Evolutionary conservation across 805 yeast genomes (phyloP).

Genomic region (Metschnikowia baotianmanensis): DNA sequence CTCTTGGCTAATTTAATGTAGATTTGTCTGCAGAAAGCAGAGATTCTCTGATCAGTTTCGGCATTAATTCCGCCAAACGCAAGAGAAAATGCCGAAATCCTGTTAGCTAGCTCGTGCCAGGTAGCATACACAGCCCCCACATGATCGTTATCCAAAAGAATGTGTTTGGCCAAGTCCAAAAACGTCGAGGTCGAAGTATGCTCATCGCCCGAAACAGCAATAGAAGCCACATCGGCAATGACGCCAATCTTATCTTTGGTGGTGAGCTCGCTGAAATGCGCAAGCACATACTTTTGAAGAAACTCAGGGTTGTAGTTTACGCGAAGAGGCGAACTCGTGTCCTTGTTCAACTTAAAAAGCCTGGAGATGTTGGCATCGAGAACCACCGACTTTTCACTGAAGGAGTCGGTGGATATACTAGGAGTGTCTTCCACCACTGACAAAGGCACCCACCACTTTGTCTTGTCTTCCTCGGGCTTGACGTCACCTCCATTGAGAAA

Average conservation of each 20-base stretch:
- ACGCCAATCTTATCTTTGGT: conserved; percentile 53
- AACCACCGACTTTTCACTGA: conserved; percentile 18
- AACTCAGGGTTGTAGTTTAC: conserved; percentile 48
- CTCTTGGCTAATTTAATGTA: conserved; percentile 32
- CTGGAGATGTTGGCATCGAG: conserved; percentile 12
- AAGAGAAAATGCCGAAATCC: conserved; percentile 34
- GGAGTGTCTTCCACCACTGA: conserved; percentile 19
- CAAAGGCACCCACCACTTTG: conserved; percentile 60
- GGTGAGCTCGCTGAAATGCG: conserved; percentile 37
- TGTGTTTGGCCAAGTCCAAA: conserved; percentile 38
- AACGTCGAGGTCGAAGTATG: conserved; percentile 39
- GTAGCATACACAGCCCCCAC: conserved; percentile 43
- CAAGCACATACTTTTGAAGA: conserved; percentile 39
- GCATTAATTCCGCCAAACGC: conserved; percentile 33
- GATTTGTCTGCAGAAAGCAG: conserved; percentile 31
- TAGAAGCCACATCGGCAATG: conserved; percentile 50
- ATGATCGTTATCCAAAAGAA: conserved; percentile 24
- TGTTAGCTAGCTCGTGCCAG: conserved; percentile 52
- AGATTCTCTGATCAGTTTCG: conserved; percentile 17
- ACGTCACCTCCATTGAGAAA: conserved; percentile 65
- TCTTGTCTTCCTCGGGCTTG: conserved; percentile 52
- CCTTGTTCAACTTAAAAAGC: conserved; percentile 48
- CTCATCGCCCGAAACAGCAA: conserved; percentile 45
- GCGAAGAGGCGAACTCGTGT: conserved; percentile 52
- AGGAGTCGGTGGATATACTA: conserved; percentile 20